Percentiles rank a stretch among this genome's conserved stretches.
phyloP scores from a whole-genome alignment of 78 protist genomes.

The Dictyostelium purpureum region DNA sequence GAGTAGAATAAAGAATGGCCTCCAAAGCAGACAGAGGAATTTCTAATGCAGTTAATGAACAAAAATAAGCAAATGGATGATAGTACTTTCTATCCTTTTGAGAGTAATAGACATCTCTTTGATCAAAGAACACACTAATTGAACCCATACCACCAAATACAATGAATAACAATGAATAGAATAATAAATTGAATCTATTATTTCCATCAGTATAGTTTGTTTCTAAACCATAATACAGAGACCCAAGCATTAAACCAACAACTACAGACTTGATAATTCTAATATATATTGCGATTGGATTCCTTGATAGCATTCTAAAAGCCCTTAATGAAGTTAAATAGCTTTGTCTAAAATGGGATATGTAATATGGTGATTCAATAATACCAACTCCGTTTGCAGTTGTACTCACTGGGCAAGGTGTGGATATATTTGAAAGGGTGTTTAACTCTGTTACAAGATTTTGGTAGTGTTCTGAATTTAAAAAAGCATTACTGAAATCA shows the following conservation, averaged over 20 bases:
- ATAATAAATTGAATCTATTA: conserved; percentile 51
- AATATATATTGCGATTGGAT: conserved; percentile 16
- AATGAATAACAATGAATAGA: conserved; percentile 57
- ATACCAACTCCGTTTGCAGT: background rate
- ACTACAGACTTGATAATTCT: conserved; percentile 50
- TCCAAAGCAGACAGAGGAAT: conserved; percentile 46
- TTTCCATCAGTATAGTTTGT: conserved; percentile 2
- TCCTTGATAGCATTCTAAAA: conserved; percentile 48
- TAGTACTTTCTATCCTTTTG: conserved; percentile 76
- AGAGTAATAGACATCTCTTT: conserved; percentile 51
- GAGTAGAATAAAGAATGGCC: conserved; percentile 11
- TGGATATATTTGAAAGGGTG: background rate
- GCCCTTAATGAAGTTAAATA: conserved; percentile 18
- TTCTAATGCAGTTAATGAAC: conserved; percentile 39
- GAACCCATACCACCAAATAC: conserved; percentile 54
- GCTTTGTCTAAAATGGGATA: background rate
- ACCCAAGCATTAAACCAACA: conserved; percentile 53
- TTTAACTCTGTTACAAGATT: conserved; percentile 3
- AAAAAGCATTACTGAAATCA: conserved; percentile 34
- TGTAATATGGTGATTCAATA: no score
- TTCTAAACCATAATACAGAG: conserved; percentile 15
- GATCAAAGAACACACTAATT: conserved; percentile 47
- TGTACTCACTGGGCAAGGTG: background rate
- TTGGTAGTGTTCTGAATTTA: conserved; percentile 5
- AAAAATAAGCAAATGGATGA: conserved; percentile 27